Evolutionary conservation across 2,329 filamentous ascomycete species (phyloP).

Genomic region (Drechslerella coelobrocha): DNA sequence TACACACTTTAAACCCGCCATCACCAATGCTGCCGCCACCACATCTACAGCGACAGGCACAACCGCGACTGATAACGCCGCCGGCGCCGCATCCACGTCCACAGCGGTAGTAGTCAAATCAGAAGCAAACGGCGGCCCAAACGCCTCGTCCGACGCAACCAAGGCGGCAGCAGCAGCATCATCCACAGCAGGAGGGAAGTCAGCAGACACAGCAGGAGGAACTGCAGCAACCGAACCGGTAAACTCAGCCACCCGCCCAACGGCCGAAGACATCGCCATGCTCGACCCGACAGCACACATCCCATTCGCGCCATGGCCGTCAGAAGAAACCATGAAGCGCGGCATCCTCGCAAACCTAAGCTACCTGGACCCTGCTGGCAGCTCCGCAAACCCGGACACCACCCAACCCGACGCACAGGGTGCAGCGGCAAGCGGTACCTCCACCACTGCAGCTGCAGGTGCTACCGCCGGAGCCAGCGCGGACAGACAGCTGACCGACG

Average conservation of each 20-base stretch:
- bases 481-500: slow-evolving; percentile 56
- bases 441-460: too few relatives aligned
- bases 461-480: slow-evolving; percentile 53
- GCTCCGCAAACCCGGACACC: slow-evolving; percentile 69
- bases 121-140: slow-evolving; percentile 27
- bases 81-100: background rate
- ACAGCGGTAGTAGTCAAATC: slow-evolving; percentile 32
- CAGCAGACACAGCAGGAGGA: background rate
- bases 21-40: slow-evolving; percentile 58
- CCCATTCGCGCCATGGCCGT: slow-evolving; percentile 78
- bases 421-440: slow-evolving; percentile 56
- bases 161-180: background rate
- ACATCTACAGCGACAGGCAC: slow-evolving; percentile 9
- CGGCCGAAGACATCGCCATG: slow-evolving; percentile 57
- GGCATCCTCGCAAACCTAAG: slow-evolving; percentile 70
- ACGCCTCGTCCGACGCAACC: background rate
- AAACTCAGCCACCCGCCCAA: slow-evolving; percentile 54
- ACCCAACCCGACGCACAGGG: slow-evolving; percentile 59
- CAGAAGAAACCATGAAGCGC: slow-evolving; percentile 71
- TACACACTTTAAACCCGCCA: slow-evolving; percentile 59
- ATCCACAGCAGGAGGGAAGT: background rate
- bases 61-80: background rate
- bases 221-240: slow-evolving; percentile 48
- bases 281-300: slow-evolving; percentile 66
- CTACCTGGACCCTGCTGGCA: slow-evolving; percentile 55